Evolutionary conservation across 331 rosid genomes (phyloP), one percentile per base, ranked within the genome.

Genomic region (Erythrophleum ivorense): DNA sequence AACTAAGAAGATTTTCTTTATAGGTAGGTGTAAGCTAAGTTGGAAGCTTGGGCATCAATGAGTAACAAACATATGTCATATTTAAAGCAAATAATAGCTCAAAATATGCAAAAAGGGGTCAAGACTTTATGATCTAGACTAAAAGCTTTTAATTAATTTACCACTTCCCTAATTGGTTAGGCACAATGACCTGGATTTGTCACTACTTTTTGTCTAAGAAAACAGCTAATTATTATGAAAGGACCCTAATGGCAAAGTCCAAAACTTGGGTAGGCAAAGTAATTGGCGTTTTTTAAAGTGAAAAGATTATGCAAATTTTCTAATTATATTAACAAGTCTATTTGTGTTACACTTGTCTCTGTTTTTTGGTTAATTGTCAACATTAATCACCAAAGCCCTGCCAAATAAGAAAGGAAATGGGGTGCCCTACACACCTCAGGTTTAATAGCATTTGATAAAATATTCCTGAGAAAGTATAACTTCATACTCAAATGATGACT

Each of bases 191-290:
- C 49, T 84, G 77, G 73, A 79, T 62, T 78, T 79, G 83, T 83
- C 82, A 67, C 77, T 77, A 65, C 91, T 79, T 85, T 88, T 83
- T 79, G 83, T 84, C 88, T 67, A 88, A 82, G 88, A 63, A 82
- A 88, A 80, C 87, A 70, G 75, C 68, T 84, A 80, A 83, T 88
- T 69, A 87, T 90, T 68, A 83, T 76, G 62, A 83, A 74, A 64
- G 78, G 87, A 85, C 81, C 78, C 78, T 29, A 71, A 73, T 67
- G 73, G 68, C 34, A 88, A 84, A 76, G 85, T 82, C 59, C 84
- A 87, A 88, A 75, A 71, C 88, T 69, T 72, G 85, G 71, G 84
- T 36, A 76, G 78, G 83, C 78, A 85, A 85, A 84, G 76, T 11
- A 84, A 78, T 73, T 75, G 82, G 83, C 41, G 65, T 73, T 80